Evolutionary conservation across 108 stramenopile species (phyloP), one percentile per base, ranked within the genome.

Genomic region (Mayamaea pseudoterrestris): DNA sequence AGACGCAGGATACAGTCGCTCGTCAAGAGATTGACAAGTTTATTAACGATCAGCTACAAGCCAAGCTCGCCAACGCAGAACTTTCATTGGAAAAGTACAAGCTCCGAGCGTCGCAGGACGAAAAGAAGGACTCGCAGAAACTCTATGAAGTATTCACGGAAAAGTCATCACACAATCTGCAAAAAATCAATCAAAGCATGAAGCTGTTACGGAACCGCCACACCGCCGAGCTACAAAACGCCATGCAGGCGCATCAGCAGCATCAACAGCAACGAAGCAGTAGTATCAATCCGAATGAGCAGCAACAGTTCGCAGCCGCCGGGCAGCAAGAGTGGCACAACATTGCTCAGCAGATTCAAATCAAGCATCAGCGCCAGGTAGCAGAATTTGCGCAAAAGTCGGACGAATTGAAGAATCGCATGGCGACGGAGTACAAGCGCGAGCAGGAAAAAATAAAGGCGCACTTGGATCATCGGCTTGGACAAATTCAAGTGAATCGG

Each of bases 351-450:
- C 67, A 66, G 16, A 47, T 84, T 2, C 63, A 61, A 23, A 44
- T 22, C 14, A 77, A 76, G 22, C 78, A 84, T 27, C 30, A 58
- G 41, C 67, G 55, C 17, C 70, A 73, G 53, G 30, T 65, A 24
- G 57, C 69, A 34, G 71, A 78, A 46, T 72, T 84, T 35, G 41
- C 57, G 14, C 37, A 35, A 27, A 71, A 69, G 37, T 73, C 71
- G 14, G 63, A 63, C 2, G 69, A 76, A 25, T 46, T 77, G 34
- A 69, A 73, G 27, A 62, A 68, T 9, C 52, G 56, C 14, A 59
- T 50, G 24, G 65, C 72, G 30, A 24, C 57, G 8, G 76, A 84
- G 12, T 63, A 49, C 45, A 58, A 57, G 9, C 55, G 55, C 13
- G 73, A 77, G 35, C 63, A 50, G 13, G 63, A 66, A 17, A 74